Evolutionary conservation across 805 yeast species (phyloP).

Genomic region (Barnettozyma siamensis): DNA sequence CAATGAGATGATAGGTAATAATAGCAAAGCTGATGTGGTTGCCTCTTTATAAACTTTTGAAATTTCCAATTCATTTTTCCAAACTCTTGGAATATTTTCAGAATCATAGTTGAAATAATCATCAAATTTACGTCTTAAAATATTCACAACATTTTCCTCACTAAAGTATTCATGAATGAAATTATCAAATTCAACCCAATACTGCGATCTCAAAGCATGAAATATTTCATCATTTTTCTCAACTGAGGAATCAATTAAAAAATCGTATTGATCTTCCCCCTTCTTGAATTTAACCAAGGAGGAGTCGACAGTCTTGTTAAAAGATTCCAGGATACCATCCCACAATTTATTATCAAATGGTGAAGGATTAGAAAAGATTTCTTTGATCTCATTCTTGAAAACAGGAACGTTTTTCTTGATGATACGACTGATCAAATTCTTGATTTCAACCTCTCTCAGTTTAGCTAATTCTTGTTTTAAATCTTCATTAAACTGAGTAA

Average conservation of each 20-base stretch:
- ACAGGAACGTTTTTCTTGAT: slow-evolving; percentile 41
- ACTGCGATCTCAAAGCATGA: slow-evolving; percentile 40
- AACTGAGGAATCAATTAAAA: slow-evolving; percentile 53
- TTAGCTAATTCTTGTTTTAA: slow-evolving; percentile 23
- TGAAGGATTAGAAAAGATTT: slow-evolving; percentile 43
- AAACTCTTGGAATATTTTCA: slow-evolving; percentile 74
- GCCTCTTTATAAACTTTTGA: slow-evolving; percentile 61
- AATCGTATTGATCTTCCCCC: slow-evolving; percentile 41
- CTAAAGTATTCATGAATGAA: slow-evolving; percentile 56
- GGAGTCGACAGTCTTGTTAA: slow-evolving; percentile 31
- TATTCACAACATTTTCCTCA: slow-evolving; percentile 57
- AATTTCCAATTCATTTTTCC: slow-evolving; percentile 70
- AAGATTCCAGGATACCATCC: slow-evolving; percentile 49
- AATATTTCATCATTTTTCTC: slow-evolving; percentile 38
- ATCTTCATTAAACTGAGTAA: slow-evolving; percentile 27
- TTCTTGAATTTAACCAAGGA: slow-evolving; percentile 27
- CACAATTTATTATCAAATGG: slow-evolving; percentile 38
- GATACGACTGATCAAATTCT: slow-evolving; percentile 33
- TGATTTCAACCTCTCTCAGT: slow-evolving; percentile 22
- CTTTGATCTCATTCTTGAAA: slow-evolving; percentile 47
- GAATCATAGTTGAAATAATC: slow-evolving; percentile 77
- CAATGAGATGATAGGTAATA: slow-evolving; percentile 49
- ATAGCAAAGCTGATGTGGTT: slow-evolving; percentile 46
- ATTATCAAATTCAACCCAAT: slow-evolving; percentile 63
- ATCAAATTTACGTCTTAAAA: slow-evolving; percentile 78